Evolutionary conservation across 305 asterid genomes (phyloP).

Genomic region (Fraxinus greggii): DNA sequence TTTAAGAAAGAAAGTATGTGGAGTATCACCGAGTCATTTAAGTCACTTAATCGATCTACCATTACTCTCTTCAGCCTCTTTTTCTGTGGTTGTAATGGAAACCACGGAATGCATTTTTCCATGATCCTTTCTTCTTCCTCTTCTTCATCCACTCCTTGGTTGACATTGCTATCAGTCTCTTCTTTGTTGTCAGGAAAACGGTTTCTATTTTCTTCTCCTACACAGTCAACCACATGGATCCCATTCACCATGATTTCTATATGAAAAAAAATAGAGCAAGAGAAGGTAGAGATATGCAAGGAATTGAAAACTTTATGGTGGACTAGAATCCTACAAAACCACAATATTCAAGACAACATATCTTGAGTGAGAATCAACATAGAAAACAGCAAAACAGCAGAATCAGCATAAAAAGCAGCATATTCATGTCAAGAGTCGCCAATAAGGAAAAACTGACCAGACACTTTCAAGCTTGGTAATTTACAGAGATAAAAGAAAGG

Average conservation of each 20-base stretch:
- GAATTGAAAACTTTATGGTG: neutral
- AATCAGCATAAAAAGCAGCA: neutral
- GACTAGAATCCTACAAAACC: neutral
- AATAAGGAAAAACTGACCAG: neutral
- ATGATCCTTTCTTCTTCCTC: neutral
- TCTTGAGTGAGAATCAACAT: neutral
- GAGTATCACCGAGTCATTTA: neutral
- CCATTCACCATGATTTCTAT: neutral
- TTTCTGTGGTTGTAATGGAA: neutral
- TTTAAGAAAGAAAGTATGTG: slow-evolving; percentile 8
- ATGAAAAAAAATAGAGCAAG: neutral
- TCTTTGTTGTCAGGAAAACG: neutral
- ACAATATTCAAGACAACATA: neutral
- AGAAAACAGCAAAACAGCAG: neutral
- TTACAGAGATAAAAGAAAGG: neutral
- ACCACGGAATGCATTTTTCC: neutral
- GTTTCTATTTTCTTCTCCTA: neutral
- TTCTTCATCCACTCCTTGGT: neutral
- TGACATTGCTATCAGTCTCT: neutral
- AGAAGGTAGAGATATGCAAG: neutral
- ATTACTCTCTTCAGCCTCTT: neutral
- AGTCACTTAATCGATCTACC: slow-evolving; percentile 12
- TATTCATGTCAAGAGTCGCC: neutral
- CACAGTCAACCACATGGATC: neutral
- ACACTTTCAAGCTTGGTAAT: neutral